A percentile compares a stretch with the other conserved stretches of the same genome.
Evolutionary conservation across 202 grass and related monocot species (phyloP).

Genomic region (Zoysia matrella): DNA sequence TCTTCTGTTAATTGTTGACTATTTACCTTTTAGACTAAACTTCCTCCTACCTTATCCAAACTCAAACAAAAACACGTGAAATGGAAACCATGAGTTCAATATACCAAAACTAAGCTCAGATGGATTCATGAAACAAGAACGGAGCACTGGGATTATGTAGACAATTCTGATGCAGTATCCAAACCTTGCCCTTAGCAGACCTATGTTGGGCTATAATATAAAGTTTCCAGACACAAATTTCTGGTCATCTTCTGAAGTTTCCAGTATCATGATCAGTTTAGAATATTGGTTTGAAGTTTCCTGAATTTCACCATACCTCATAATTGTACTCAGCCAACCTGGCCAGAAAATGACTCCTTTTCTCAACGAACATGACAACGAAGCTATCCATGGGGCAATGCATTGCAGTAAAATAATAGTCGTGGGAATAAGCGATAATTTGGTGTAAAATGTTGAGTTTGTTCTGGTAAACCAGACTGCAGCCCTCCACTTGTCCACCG

Average conservation of each 20-base stretch:
- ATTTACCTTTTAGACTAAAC: neutral
- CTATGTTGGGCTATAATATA: neutral
- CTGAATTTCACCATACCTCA: neutral
- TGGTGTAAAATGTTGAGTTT: constrained; percentile 2
- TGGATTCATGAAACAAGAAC: neutral
- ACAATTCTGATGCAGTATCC: constrained; percentile 17
- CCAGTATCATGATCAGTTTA: neutral
- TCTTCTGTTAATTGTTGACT: neutral
- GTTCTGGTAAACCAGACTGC: neutral
- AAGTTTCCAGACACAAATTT: constrained; percentile 3
- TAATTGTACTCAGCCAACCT: neutral
- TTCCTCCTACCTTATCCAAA: neutral
- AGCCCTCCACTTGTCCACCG: neutral
- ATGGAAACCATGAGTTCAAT: neutral
- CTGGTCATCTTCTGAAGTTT: neutral
- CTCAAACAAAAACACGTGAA: neutral
- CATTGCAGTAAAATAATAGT: neutral
- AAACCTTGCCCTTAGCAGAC: neutral
- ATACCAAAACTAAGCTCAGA: neutral
- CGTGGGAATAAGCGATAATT: neutral
- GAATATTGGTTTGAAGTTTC: neutral
- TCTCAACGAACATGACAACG: neutral
- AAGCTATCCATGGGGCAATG: neutral
- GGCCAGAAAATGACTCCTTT: constrained; percentile 10
- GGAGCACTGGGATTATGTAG: too few species aligned